Evolutionary conservation across 148 eudicot species (phyloP).

Genomic region (Oxyria digyna): DNA sequence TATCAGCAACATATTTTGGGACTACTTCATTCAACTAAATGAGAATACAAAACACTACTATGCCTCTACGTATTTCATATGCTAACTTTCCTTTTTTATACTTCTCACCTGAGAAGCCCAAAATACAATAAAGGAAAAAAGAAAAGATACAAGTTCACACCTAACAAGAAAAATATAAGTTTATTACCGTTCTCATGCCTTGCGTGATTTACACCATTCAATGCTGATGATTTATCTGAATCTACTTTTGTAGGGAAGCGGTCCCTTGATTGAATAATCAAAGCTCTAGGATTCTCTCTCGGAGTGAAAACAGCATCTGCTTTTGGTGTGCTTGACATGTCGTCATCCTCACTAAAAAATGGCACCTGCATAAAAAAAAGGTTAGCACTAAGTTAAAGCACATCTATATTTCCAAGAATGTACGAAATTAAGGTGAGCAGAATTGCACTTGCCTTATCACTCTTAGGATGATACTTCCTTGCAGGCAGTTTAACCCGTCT

Average conservation of each 20-base stretch:
- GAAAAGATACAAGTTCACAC: background rate
- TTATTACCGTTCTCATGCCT: conserved; percentile 56
- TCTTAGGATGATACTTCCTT: conserved; percentile 78
- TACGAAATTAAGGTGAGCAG: background rate
- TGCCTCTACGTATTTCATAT: too few relatives aligned
- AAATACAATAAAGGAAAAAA: background rate
- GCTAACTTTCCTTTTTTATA: background rate
- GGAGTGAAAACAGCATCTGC: conserved; percentile 89
- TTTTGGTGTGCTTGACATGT: conserved; percentile 71
- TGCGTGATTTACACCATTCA: conserved; percentile 23
- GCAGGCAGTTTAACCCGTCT: conserved; percentile 83
- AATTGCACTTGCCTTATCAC: conserved; percentile 45
- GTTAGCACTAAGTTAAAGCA: background rate
- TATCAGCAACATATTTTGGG: too few relatives aligned
- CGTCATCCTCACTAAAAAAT: conserved; percentile 77
- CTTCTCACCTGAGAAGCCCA: background rate
- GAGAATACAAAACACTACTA: background rate
- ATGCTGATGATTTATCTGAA: conserved; percentile 33
- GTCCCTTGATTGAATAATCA: conserved; percentile 71
- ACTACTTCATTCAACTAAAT: background rate
- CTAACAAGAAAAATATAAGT: conserved; percentile 1
- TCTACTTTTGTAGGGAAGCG: conserved; percentile 46
- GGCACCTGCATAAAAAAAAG: conserved; percentile 40
- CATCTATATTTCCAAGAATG: background rate
- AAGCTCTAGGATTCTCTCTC: conserved; percentile 91